These are phyloP conservation scores for Suhomyces maxii DNA, from an alignment of 1,139 yeast genomes.

Conservation along the genomic window DNA sequence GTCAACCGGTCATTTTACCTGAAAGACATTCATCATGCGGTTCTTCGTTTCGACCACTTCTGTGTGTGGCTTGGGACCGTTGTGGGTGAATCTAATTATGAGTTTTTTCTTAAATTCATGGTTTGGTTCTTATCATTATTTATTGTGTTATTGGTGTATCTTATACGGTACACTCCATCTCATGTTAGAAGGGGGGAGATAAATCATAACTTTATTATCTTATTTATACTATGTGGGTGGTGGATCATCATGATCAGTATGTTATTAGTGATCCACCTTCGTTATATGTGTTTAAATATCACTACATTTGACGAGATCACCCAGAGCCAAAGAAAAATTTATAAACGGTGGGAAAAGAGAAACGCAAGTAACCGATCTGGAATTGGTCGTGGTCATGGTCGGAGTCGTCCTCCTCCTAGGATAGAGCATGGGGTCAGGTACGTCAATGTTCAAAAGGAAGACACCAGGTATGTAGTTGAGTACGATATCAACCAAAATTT, in stretches of 20 bases:
- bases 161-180: slow-evolving; percentile 27
- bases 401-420: slow-evolving; percentile 20
- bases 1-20: slow-evolving; percentile 59
- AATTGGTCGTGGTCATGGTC: too few species aligned
- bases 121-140: slow-evolving; percentile 35
- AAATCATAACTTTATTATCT: slow-evolving; percentile 49
- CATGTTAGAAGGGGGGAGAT: slow-evolving; percentile 25
- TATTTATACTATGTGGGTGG: slow-evolving; percentile 39
- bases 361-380: slow-evolving; percentile 4
- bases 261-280: slow-evolving; percentile 35
- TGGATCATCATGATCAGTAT: slow-evolving; percentile 45
- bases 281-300: slow-evolving; percentile 41
- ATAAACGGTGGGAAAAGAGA: slow-evolving; percentile 21
- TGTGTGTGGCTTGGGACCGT: slow-evolving; percentile 64
- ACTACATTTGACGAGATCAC: slow-evolving; percentile 39
- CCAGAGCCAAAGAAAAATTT: slow-evolving; percentile 24
- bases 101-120: slow-evolving; percentile 51
- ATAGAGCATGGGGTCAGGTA: slow-evolving; percentile 34
- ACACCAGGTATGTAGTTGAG: slow-evolving; percentile 31
- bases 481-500: slow-evolving; percentile 23
- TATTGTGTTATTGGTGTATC: slow-evolving; percentile 27
- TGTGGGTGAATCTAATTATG: slow-evolving; percentile 57
- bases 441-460: slow-evolving; percentile 27
- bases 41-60: slow-evolving; percentile 64
- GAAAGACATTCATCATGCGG: slow-evolving; percentile 42